These are phyloP conservation scores for Iris macrosiphon DNA, from an alignment of 106 monocot genomes.

Conservation along the genomic window DNA sequence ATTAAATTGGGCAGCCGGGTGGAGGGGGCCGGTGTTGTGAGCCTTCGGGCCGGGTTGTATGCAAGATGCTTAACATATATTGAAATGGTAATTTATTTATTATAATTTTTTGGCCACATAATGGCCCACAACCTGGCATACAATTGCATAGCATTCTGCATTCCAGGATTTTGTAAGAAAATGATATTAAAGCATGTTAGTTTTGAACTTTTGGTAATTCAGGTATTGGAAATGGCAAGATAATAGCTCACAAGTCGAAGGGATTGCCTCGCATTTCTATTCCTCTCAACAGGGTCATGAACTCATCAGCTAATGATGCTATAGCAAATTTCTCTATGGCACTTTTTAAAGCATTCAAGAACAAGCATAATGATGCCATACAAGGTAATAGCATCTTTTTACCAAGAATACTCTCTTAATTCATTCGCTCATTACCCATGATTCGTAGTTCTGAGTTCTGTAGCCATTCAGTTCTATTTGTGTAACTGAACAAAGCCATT, in stretches of 20 bases:
- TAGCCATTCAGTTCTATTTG: no score
- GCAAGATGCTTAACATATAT: no score
- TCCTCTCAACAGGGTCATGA: slow-evolving; percentile 27
- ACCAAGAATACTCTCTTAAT: neutral
- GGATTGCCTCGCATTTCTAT: slow-evolving; percentile 65
- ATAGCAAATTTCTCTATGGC: slow-evolving; percentile 35
- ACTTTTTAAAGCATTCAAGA: slow-evolving; percentile 40
- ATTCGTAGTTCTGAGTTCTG: no score
- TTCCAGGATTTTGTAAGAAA: no score
- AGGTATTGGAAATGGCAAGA: slow-evolving; percentile 28
- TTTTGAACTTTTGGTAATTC: slow-evolving; percentile 5
- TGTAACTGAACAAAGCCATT: no score
- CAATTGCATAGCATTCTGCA: no score
- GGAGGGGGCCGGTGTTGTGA: no score
- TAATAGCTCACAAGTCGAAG: slow-evolving; percentile 60
- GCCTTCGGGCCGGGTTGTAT: no score
- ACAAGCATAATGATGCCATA: slow-evolving; percentile 22
- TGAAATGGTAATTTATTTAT: no score
- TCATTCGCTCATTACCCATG: neutral
- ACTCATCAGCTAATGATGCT: slow-evolving; percentile 35
- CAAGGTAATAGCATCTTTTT: slow-evolving; percentile 32
- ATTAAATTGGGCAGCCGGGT: no score
- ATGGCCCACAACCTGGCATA: no score
- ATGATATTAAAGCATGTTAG: neutral
- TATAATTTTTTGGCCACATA: no score